Conservation (phyloP, 192 early-diverging fungal species). For the Neocallimastix lanati region DNA sequence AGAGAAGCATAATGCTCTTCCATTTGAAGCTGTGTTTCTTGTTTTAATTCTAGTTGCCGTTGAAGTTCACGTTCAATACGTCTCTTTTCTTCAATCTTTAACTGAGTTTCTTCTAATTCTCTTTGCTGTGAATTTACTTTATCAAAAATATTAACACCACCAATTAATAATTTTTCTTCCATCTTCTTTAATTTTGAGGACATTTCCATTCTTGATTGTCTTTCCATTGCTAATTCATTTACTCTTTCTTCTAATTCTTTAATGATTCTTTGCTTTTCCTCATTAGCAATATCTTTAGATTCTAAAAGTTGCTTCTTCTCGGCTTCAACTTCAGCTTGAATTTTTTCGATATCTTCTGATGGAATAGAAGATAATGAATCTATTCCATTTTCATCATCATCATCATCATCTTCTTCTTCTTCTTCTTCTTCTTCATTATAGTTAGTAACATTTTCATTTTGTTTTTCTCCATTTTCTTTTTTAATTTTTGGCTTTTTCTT, state of each 20-base stretch:
- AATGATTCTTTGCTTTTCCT: slow-evolving; percentile 29
- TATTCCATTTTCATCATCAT: neutral
- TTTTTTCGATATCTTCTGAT: slow-evolving; percentile 21
- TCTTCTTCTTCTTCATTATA: slow-evolving; percentile 11
- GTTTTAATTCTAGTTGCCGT: slow-evolving; percentile 21
- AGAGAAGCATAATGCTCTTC: slow-evolving; percentile 39
- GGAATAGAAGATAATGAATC: slow-evolving; percentile 21
- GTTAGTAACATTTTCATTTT: slow-evolving; percentile 3
- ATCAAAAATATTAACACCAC: slow-evolving; percentile 34
- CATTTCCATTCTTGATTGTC: slow-evolving; percentile 19
- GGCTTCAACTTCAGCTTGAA: slow-evolving; percentile 34
- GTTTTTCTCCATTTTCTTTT: neutral
- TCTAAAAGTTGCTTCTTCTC: slow-evolving; percentile 25
- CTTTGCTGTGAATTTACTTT: slow-evolving; percentile 24
- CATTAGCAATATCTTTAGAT: slow-evolving; percentile 33
- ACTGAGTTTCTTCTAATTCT: slow-evolving; percentile 20
- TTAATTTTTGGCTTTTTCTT: neutral
- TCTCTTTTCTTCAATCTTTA: slow-evolving; percentile 20
- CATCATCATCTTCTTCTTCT: slow-evolving; percentile 7
- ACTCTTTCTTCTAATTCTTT: slow-evolving; percentile 28
- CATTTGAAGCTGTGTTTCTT: slow-evolving; percentile 35
- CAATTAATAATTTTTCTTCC: slow-evolving; percentile 36
- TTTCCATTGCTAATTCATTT: slow-evolving; percentile 25
- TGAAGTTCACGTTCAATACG: slow-evolving; percentile 23
- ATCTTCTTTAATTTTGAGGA: slow-evolving; percentile 19